Percentiles rank a stretch among this genome's conserved stretches.
phyloP scores from a whole-genome alignment of 257 asterid species.

The Nicotiana sylvestris region DNA sequence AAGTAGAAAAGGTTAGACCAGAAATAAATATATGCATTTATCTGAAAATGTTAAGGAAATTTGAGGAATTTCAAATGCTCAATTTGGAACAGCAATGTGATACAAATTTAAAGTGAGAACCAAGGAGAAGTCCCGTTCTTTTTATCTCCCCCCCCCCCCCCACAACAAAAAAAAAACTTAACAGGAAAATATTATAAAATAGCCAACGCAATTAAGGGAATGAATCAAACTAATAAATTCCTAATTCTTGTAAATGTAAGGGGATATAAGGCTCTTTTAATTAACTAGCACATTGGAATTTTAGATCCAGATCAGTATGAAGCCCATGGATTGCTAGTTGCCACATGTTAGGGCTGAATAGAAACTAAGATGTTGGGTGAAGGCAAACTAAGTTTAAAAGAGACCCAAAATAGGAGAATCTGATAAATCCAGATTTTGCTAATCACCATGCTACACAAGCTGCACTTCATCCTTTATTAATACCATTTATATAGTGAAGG shows the following conservation, averaged over 20 bases:
- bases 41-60: neutral
- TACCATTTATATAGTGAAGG: neutral
- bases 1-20: slow-evolving; percentile 53
- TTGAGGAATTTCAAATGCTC: neutral
- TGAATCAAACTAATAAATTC: neutral
- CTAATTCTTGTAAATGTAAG: neutral
- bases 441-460: neutral
- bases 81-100: neutral
- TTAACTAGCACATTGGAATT: neutral
- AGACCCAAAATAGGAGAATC: neutral
- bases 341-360: neutral
- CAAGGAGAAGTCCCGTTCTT: neutral
- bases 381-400: neutral
- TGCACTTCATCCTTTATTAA: slow-evolving; percentile 3
- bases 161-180: neutral
- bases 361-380: neutral
- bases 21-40: neutral
- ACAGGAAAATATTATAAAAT: neutral
- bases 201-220: neutral
- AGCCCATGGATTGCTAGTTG: neutral
- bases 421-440: neutral
- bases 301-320: neutral
- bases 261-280: neutral
- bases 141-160: neutral
- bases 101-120: neutral